These are phyloP conservation scores for Ogataea neopini DNA, from an alignment of 805 yeast species.

Conservation along the genomic window DNA sequence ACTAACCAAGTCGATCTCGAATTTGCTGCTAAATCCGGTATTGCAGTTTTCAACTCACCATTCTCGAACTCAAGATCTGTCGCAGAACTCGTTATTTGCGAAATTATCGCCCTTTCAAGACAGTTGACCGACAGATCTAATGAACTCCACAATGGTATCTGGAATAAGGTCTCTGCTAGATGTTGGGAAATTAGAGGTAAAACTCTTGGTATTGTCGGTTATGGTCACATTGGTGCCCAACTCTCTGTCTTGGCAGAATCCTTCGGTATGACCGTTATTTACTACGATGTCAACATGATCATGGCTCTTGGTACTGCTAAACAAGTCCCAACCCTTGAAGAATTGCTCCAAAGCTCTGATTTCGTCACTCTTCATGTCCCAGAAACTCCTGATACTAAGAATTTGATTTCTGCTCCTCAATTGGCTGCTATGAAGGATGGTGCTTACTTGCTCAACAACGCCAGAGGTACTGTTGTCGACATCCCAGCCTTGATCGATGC, in stretches of 20 bases:
- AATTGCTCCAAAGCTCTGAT: slow-evolving; percentile 77
- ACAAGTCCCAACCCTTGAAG: slow-evolving; percentile 84
- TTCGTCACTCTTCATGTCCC: slow-evolving; percentile 95
- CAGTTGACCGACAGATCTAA: slow-evolving; percentile 96
- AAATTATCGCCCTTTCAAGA: slow-evolving; percentile 90
- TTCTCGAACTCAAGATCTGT: slow-evolving; percentile 98
- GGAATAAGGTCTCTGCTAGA: slow-evolving; percentile 93
- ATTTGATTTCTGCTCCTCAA: slow-evolving; percentile 86
- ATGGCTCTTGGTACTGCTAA: slow-evolving; percentile 97
- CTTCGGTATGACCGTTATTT: slow-evolving; percentile 94
- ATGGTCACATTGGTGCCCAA: slow-evolving; percentile 98
- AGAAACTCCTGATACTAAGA: slow-evolving; percentile 87
- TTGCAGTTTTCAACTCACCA: slow-evolving; percentile 90
- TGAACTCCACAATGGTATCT: slow-evolving; percentile 93
- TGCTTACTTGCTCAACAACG: slow-evolving; percentile 89
- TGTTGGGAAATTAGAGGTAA: slow-evolving; percentile 99
- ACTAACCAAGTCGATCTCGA: slow-evolving; percentile 96
- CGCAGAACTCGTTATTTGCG: slow-evolving; percentile 95
- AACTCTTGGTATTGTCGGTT: slow-evolving; percentile 95
- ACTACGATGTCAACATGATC: slow-evolving; percentile 88
- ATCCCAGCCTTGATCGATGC: slow-evolving; percentile 92
- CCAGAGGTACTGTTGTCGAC: slow-evolving; percentile 97
- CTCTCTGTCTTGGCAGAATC: slow-evolving; percentile 96
- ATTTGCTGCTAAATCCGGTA: slow-evolving; percentile 87
- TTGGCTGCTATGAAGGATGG: slow-evolving; percentile 97